Conservation (phyloP, 192 early-diverging fungal genomes). For the Coemansia sp. region DNA sequence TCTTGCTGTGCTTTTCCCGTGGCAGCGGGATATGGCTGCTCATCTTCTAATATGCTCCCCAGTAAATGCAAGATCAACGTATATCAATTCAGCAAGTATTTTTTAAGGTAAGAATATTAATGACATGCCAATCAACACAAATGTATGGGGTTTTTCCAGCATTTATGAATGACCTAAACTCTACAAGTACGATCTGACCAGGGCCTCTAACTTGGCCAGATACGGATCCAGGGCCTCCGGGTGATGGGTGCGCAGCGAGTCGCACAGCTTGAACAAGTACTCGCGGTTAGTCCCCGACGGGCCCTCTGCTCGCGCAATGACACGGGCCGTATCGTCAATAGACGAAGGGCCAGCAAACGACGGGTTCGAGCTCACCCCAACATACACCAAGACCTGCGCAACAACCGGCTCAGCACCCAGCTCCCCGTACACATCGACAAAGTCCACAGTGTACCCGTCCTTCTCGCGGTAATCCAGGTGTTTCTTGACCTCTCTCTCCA, state of each 20-base stretch:
- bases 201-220: conserved; percentile 56
- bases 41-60: no score
- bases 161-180: no score
- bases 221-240: conserved; percentile 59
- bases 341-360: conserved; percentile 74
- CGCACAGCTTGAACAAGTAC: conserved; percentile 66
- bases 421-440: conserved; percentile 59
- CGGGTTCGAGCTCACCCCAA: conserved; percentile 71
- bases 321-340: conserved; percentile 58
- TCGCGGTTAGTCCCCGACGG: conserved; percentile 71
- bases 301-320: conserved; percentile 64
- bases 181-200: conserved; percentile 23
- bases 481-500: conserved; percentile 63
- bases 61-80: no score
- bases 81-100: no score
- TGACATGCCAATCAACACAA: no score
- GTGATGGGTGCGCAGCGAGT: conserved; percentile 55
- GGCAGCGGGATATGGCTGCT: no score
- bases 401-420: conserved; percentile 43
- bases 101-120: no score
- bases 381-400: conserved; percentile 70
- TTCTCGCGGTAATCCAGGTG: conserved; percentile 90
- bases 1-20: no score
- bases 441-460: conserved; percentile 76
- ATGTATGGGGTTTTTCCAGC: no score